Evolutionary conservation across 805 yeast species (phyloP).

Genomic region (baker's yeast (Saccharomyces cerevisiae)): DNA sequence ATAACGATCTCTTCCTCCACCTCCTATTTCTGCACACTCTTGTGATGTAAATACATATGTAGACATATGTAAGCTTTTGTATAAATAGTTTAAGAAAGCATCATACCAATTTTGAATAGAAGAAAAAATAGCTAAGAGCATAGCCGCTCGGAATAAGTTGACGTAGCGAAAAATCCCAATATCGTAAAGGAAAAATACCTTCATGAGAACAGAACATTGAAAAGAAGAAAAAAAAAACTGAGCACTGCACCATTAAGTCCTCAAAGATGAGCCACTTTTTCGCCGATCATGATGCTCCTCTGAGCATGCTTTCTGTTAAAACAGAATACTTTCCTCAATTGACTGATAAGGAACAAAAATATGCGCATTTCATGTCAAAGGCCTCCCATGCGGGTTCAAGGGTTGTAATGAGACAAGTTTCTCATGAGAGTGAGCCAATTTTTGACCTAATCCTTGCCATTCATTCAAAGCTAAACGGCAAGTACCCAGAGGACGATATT

Average conservation of each 20-base stretch:
- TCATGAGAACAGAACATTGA: not conserved
- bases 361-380: conserved; percentile 76
- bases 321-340: conserved; percentile 55
- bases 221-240: not conserved
- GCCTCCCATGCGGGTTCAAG: conserved; percentile 82
- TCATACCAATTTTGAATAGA: not conserved
- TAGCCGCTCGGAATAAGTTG: not conserved
- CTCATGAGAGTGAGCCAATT: conserved; percentile 70
- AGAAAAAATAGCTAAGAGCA: not conserved
- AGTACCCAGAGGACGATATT: conserved; percentile 32
- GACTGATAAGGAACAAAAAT: conserved; percentile 50
- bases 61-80: not conserved
- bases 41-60: not conserved
- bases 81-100: not conserved
- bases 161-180: not conserved
- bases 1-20: not conserved
- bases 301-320: conserved; percentile 55
- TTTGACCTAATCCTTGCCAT: conserved; percentile 59
- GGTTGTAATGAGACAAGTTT: conserved; percentile 70
- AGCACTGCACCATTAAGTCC: not conserved
- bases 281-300: conserved; percentile 62
- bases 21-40: not conserved
- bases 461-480: conserved; percentile 44
- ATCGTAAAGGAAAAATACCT: not conserved
- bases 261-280: conserved; percentile 19